Evolutionary conservation across 139 green algal genomes (phyloP).

Genomic region (Auxenochlorella pyrenoidosa): DNA sequence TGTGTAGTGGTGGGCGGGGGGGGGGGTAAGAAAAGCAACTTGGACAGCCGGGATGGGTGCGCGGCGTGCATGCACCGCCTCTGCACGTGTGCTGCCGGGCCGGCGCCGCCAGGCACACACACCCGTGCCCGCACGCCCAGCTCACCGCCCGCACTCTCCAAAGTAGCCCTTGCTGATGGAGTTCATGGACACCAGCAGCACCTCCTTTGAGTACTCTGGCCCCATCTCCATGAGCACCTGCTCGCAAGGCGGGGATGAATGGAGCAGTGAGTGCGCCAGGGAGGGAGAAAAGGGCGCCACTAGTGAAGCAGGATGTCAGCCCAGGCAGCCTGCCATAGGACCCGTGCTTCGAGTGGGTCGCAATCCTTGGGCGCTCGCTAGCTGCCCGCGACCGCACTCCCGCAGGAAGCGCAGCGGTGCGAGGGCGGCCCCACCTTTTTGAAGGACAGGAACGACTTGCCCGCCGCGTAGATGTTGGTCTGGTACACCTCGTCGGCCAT

Average conservation of each 20-base stretch:
- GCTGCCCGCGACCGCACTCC: too few species aligned
- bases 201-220: constrained; percentile 4
- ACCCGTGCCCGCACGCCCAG: background rate
- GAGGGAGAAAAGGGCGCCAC: background rate
- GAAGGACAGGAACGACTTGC: constrained; percentile 84
- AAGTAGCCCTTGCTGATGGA: constrained; percentile 91
- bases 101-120: too few species aligned
- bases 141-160: constrained; percentile 86
- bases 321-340: too few species aligned
- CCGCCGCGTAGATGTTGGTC: constrained; percentile 90
- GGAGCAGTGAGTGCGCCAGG: background rate
- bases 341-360: too few species aligned
- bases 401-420: too few species aligned
- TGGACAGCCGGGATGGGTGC: too few species aligned
- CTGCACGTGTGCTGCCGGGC: too few species aligned
- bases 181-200: constrained; percentile 87
- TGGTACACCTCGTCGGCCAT: constrained; percentile 97
- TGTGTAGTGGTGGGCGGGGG: background rate
- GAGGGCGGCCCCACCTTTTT: constrained; percentile 70
- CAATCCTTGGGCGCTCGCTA: too few species aligned
- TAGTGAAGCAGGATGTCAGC: background rate
- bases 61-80: too few species aligned
- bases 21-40: background rate
- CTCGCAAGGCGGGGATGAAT: background rate
- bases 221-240: constrained; percentile 68